These are phyloP conservation scores for Aspergillus melleus DNA, from an alignment of 2,329 filamentous ascomycete species.

Conservation along the genomic window DNA sequence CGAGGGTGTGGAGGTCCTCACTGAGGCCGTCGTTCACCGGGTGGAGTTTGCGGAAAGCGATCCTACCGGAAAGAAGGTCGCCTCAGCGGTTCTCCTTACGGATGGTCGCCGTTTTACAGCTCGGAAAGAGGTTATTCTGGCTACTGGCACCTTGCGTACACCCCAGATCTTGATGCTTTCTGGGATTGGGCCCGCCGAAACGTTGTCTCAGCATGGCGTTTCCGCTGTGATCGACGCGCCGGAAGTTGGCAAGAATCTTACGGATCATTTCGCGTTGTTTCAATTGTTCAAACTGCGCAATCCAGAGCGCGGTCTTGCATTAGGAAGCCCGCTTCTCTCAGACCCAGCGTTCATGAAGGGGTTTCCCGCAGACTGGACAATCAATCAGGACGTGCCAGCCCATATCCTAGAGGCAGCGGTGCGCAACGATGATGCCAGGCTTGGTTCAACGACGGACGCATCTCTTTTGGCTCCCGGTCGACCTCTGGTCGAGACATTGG, in stretches of 20 bases:
- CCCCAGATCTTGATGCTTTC: constrained; percentile 2
- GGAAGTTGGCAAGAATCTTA: constrained; percentile 9
- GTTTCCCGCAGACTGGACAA: constrained; percentile 1
- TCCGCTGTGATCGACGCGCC: background rate
- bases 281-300: constrained; percentile 9
- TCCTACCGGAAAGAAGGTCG: background rate
- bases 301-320: constrained; percentile 3
- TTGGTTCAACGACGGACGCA: background rate
- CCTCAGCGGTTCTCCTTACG: background rate
- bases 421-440: background rate
- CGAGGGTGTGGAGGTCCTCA: background rate
- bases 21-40: background rate
- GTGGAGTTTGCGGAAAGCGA: background rate
- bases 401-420: background rate
- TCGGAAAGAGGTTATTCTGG: background rate
- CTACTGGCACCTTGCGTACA: background rate
- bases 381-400: background rate
- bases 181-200: background rate
- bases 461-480: background rate
- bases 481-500: background rate
- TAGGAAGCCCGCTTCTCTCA: constrained; percentile 2
- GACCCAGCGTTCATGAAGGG: background rate
- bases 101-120: background rate
- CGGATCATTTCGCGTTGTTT: constrained; percentile 3
- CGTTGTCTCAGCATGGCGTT: background rate